phyloP scores from a whole-genome alignment of 768 basidiomycete genomes.

The Macrolepiota albuminosa region DNA sequence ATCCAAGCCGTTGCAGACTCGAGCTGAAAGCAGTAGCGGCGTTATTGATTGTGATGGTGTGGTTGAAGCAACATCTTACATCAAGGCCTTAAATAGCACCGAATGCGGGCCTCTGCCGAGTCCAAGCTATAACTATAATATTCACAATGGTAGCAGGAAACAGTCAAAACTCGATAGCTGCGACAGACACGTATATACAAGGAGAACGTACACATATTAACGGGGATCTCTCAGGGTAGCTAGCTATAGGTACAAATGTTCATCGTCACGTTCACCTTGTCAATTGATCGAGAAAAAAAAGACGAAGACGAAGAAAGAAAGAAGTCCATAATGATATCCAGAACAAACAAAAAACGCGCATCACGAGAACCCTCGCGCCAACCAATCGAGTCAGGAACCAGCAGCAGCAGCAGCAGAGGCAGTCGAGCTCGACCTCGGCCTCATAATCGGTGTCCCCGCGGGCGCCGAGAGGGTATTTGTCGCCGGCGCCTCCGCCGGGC shows the following conservation, averaged over 20 bases:
- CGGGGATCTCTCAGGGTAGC: neutral
- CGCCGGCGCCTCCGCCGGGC: neutral
- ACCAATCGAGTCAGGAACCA: neutral
- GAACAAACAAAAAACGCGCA: neutral
- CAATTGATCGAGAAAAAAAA: neutral
- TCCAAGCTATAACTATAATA: neutral
- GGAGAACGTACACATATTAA: neutral
- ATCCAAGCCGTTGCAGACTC: slow-evolving; percentile 1
- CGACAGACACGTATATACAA: neutral
- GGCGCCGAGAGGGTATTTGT: neutral
- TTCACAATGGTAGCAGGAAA: neutral
- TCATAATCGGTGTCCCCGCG: neutral
- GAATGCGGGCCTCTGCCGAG: neutral
- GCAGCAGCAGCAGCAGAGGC: neutral
- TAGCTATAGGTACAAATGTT: neutral
- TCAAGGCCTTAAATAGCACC: too few relatives aligned
- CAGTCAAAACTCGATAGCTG: neutral
- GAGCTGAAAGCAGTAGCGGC: slow-evolving; percentile 1
- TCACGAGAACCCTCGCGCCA: neutral
- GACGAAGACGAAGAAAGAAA: too few relatives aligned
- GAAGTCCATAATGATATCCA: neutral
- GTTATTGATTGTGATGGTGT: neutral
- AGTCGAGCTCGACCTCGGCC: slow-evolving; percentile 1
- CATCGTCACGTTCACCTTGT: neutral
- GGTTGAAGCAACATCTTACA: too few relatives aligned